Evolutionary conservation across 768 basidiomycete genomes (phyloP).

Genomic region (Boletus barrowsii): DNA sequence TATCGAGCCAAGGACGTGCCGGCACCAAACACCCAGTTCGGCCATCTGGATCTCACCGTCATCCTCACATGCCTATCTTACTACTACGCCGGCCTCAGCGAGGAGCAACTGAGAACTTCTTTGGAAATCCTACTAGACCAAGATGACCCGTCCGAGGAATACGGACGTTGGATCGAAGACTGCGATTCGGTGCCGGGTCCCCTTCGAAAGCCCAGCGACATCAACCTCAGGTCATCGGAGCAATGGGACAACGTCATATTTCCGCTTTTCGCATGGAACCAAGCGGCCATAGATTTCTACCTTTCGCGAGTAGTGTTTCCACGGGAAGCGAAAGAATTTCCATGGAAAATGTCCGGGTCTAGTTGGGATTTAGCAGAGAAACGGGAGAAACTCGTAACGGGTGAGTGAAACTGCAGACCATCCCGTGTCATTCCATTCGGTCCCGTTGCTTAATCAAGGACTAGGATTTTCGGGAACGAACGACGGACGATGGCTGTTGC

Average conservation of each 20-base stretch:
- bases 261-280: too few species aligned
- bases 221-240: too few species aligned
- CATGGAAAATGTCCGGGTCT: constrained; percentile 25
- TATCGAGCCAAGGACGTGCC: background rate
- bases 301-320: too few species aligned
- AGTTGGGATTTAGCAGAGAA: constrained; percentile 37
- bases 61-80: too few species aligned
- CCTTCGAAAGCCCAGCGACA: too few species aligned
- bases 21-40: too few species aligned
- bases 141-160: background rate
- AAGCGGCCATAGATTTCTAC: too few species aligned
- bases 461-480: constrained; percentile 40
- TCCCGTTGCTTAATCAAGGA: background rate
- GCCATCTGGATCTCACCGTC: too few species aligned
- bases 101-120: background rate
- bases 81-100: background rate
- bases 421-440: too few species aligned
- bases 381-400: constrained; percentile 4
- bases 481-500: constrained; percentile 35
- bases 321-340: constrained; percentile 25
- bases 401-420: background rate
- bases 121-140: background rate
- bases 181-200: too few species aligned
- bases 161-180: too few species aligned
- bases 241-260: too few species aligned